Base-by-base conservation (phyloP, 345 rosid species). In the Balakata baccata region DNA sequence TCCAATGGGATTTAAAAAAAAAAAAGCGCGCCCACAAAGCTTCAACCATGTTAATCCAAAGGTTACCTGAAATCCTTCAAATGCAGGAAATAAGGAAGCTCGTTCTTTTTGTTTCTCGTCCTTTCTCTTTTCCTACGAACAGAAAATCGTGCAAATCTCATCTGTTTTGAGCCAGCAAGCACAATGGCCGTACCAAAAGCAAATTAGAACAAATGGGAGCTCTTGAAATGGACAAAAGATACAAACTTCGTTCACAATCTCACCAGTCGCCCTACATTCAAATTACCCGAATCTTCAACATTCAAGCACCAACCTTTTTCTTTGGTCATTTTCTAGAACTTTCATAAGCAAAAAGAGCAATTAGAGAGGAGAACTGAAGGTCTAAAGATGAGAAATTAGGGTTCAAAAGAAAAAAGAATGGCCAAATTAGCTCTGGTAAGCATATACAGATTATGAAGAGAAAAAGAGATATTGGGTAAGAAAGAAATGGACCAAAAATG, bases 21-120 rank as follows among this genome's bases (percentile, higher is more conserved):
- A 9, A 17, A 46, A 8, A 54, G 34, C 18, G 49, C 16, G 9
- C 23, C 16, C 12, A 16, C 14, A 7, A 8, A 45, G 29, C 50
- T 23, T 1, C 0, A 56, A 41, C n/a, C 39, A 37, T 16, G 18
- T 17, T 10, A 65, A 53, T 41, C 38, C 22, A 56, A 76, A 58
- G 49, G 73, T 74, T 46, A 84, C 86, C 79, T 56, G 65, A 74
- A 65, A 68, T 69, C 68, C 46, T 78, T 75, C 63, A 77, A 52
- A 57, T 29, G 72, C 57, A 71, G 60, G 68, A 58, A 34, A 34
- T 49, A 38, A 66, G 50, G 2, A 73, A 63, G 67, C 77, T 72
- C 58, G 69, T 61, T 9, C 18, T 65, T 57, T 22, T 37, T 7
- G 11, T 37, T 64, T n/a, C n/a, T n/a, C n/a, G n/a, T n/a, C n/a